Percentiles rank a stretch among this genome's conserved stretches.
These are phyloP conservation scores for Colletotrichum chrysophilum DNA, from an alignment of 2,329 filamentous ascomycete species.

Conservation along the genomic window DNA sequence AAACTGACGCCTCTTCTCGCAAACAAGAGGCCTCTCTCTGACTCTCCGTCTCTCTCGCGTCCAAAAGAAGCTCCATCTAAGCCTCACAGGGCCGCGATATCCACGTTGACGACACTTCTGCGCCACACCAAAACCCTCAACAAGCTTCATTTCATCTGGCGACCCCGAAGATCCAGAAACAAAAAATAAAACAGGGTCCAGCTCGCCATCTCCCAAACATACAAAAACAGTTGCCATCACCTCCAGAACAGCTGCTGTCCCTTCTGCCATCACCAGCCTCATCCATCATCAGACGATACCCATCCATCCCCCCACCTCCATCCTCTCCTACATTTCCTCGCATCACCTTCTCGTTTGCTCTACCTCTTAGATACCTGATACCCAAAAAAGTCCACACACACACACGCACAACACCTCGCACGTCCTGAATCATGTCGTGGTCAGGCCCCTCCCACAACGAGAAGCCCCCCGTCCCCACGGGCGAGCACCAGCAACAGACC, in stretches of 20 bases:
- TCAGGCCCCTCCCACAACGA: conserved; percentile 8
- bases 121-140: background rate
- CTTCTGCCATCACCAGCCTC: background rate
- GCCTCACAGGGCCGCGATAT: background rate
- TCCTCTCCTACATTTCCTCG: background rate
- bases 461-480: conserved; percentile 19
- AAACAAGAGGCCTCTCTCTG: background rate
- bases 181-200: background rate
- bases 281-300: background rate
- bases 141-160: background rate
- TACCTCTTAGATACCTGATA: background rate
- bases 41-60: background rate
- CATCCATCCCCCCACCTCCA: background rate
- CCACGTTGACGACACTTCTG: conserved; percentile 9
- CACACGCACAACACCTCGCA: background rate
- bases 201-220: background rate
- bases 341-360: background rate
- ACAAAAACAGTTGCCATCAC: background rate
- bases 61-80: background rate
- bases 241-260: background rate
- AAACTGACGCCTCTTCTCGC: background rate
- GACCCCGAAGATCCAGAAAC: background rate
- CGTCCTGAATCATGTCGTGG: conserved; percentile 10
- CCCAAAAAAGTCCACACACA: no score
- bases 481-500: conserved; percentile 6